These are phyloP conservation scores for Aaosphaeria arxii DNA, from an alignment of 2,329 filamentous ascomycete species.

Conservation along the genomic window DNA sequence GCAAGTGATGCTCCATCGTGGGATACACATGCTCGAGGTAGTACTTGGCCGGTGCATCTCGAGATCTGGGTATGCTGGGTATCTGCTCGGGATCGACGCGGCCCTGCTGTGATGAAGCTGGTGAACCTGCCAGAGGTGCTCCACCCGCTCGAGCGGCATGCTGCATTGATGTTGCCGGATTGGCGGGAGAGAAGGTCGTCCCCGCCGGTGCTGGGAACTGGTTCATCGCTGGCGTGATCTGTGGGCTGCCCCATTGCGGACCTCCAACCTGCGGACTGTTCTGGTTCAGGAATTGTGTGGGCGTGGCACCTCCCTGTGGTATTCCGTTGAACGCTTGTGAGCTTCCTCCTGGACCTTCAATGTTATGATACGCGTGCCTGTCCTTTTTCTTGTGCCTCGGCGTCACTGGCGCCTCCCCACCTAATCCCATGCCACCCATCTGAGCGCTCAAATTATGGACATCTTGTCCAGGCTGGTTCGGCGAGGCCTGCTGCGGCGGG, in stretches of 20 bases:
- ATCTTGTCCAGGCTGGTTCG: conserved; percentile 29
- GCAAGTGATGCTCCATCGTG: conserved; percentile 90
- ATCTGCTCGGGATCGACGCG: conserved; percentile 88
- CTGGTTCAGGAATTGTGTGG: conserved; percentile 58
- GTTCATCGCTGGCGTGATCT: conserved; percentile 46
- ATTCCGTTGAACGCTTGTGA: conserved; percentile 69
- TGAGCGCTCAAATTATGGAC: conserved; percentile 61
- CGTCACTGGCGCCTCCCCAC: conserved; percentile 46
- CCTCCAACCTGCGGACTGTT: conserved; percentile 27
- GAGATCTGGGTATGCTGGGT: conserved; percentile 81
- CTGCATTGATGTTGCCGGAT: conserved; percentile 33
- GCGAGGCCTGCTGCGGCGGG: conserved; percentile 31
- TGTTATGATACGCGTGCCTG: conserved; percentile 84
- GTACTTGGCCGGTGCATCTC: conserved; percentile 78
- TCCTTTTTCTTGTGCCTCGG: conserved; percentile 84
- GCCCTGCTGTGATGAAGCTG: conserved; percentile 62
- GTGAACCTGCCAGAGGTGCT: conserved; percentile 26
- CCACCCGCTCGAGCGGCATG: conserved; percentile 29
- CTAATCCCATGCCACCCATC: conserved; percentile 74
- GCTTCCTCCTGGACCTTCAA: conserved; percentile 68
- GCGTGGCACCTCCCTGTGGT: conserved; percentile 55
- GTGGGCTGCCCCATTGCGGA: conserved; percentile 37
- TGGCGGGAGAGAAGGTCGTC: conserved; percentile 49
- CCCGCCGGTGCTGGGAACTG: conserved; percentile 61
- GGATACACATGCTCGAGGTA: conserved; percentile 88